Base-by-base conservation (phyloP, 2,329 filamentous ascomycete species). In the Laburnicola sp. region DNA sequence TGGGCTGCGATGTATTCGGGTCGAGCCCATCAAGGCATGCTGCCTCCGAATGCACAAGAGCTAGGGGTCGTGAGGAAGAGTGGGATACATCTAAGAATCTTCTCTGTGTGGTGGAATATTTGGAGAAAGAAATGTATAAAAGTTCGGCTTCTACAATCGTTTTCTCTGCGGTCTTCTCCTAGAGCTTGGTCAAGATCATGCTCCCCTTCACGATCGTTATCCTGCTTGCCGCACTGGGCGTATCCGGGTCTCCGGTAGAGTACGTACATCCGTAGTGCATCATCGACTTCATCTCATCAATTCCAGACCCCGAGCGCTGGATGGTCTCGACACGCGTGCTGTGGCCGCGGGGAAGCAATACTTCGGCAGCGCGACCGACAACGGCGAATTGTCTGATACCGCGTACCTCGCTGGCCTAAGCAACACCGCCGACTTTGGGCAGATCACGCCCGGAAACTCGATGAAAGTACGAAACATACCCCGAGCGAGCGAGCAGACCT, bases 341-440 rank as follows among this genome's bases (percentile, higher is more conserved):
- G 46, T 58, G 11, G 59, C 59, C 8, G 60, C 60, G 21, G 62
- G 62, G 8, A 61, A 63, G 31, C 48, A 45, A 21, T 66, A 65
- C 45, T 66, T 66, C 42, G 63, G 63, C n/a, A 64, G 51, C 31
- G 62, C 62, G 2, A 65, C 62, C 6, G 60, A 66, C 50, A 66
- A 64, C 50, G 30, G 34, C 7, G 60, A 64, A 32, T 41, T 65
- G 7, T 54, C 49, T 26, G 59, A 66, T 44, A 37, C 54, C 8
- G 37, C 48, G 8, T 66, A 65, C 34, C 31, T 60, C 11, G 39
- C 51, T 3, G 51, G 45, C 4, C 45, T 66, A 7, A 59, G 48
- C 55, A 65, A 66, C 38, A 60, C 57, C 1, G 54, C 54, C 11
- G 60, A 64, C 28, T 64, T 64, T 48, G 62, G 62, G 3, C 53